Evolutionary conservation across 2,329 filamentous ascomycete genomes (phyloP), one percentile per base, ranked within the genome.

Genomic region (Coniochaeta sp.): DNA sequence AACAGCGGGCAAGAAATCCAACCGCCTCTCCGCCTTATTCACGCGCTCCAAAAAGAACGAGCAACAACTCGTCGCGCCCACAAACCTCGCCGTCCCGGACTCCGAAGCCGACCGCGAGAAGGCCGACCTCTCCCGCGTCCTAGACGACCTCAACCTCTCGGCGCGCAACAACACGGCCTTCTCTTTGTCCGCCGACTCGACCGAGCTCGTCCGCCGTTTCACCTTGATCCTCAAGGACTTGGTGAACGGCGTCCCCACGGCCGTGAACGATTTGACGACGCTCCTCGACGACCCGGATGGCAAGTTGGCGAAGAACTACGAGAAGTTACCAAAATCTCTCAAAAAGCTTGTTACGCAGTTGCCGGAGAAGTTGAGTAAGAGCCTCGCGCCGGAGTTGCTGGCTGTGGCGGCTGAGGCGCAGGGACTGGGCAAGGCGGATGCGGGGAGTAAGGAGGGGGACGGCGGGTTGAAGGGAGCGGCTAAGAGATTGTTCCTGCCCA

Each of bases 171-270:
- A 95, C 71, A 86, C 85, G 53, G 89, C 89, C 54, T 89, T 96
- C 67, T 86, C 85, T 12, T 79, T 96, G 52, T 89, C 88, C n/a
- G 80, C 83, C 53, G 91, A 95, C 60, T 92, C 89, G 0, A 84
- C 90, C 55, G 86, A 89, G 56, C 78, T 96, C 27, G 81, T 96
- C 49, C 81, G 83, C 51, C 83, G 85, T 56, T 99, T 99, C 76
- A 95, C 90, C 1, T 76, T 91, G 52, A 85, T 96, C 30, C 87
- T 99, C 63, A 94, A 92, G 65, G 94, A 99, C 65, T 80, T 96
- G 14, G 82, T 94, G 61, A 91, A 91, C 65, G 94, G 94, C 55
- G 94, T 90, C 1, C 94, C 94, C 3, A 96, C 92, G 0, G 94
- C 94, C 3, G 96, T 95, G 67, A 79, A 87, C 63, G 94, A 99